Evolutionary conservation across 345 rosid species (phyloP).

Genomic region (Melaleuca alternifolia): DNA sequence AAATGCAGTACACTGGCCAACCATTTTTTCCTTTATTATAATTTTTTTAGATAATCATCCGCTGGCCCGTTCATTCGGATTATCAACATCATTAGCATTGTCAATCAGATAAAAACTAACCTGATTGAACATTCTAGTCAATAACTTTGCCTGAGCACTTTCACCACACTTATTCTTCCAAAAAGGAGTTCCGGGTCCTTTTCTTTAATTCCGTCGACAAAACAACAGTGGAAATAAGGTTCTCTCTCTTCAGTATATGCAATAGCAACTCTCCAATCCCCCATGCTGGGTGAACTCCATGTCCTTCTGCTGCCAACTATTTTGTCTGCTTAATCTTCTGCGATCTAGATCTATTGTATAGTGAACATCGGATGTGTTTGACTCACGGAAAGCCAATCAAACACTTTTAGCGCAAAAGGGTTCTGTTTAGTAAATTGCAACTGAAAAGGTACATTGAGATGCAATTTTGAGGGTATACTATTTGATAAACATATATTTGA

Average conservation of each 20-base stretch:
- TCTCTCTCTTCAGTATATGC: conserved; percentile 21
- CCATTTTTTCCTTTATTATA: too few species aligned
- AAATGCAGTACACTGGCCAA: neutral
- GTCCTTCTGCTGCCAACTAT: conserved; percentile 37
- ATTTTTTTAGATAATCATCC: neutral
- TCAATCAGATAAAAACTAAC: conserved; percentile 5
- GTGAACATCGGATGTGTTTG: too few species aligned
- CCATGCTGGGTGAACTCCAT: conserved; percentile 54
- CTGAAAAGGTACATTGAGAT: too few species aligned
- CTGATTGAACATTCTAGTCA: conserved; percentile 29
- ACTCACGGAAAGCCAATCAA: too few species aligned
- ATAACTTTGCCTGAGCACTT: conserved; percentile 14
- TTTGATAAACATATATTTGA: too few species aligned
- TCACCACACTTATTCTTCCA: conserved; percentile 44
- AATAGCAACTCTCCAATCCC: conserved; percentile 45
- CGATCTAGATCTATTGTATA: conserved; percentile 32
- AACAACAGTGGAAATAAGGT: conserved; percentile 17
- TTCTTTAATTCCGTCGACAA: conserved; percentile 59
- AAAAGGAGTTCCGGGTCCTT: conserved; percentile 37
- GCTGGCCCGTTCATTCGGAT: neutral
- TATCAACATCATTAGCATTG: neutral
- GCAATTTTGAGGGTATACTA: too few species aligned
- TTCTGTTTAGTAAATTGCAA: too few species aligned
- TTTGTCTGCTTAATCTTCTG: conserved; percentile 16
- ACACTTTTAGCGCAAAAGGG: too few species aligned